A percentile compares a stretch with the other conserved stretches of the same genome.
Evolutionary conservation across 2,329 filamentous ascomycete genomes (phyloP).

Genomic region (Lasiodiplodia gonubiensis): DNA sequence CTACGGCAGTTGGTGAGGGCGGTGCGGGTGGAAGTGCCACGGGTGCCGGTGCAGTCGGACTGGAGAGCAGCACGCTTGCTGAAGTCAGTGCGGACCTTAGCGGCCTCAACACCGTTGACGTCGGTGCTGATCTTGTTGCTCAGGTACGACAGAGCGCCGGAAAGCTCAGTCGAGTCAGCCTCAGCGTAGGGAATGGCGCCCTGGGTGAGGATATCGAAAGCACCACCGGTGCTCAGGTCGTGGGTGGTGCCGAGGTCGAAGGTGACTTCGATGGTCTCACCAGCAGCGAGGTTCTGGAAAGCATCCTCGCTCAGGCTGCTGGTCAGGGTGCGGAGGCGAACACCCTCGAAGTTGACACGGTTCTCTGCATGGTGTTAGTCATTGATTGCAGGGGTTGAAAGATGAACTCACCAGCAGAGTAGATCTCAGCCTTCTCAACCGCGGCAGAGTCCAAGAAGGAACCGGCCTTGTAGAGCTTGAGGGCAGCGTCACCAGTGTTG

Average conservation of each 20-base stretch:
- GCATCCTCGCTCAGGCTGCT: conserved; percentile 55
- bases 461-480: conserved; percentile 57
- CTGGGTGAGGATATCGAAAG: conserved; percentile 61
- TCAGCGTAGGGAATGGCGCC: conserved; percentile 64
- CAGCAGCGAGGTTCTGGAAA: conserved; percentile 56
- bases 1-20: conserved; percentile 62
- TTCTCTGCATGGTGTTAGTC: conserved; percentile 35
- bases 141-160: conserved; percentile 61
- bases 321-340: conserved; percentile 55
- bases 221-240: conserved; percentile 57
- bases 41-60: conserved; percentile 59
- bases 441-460: conserved; percentile 59
- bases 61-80: conserved; percentile 53
- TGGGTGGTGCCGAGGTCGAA: conserved; percentile 64
- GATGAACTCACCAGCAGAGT: conserved; percentile 30
- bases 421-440: conserved; percentile 40
- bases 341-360: conserved; percentile 59
- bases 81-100: conserved; percentile 58
- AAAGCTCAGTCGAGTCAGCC: conserved; percentile 59
- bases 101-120: conserved; percentile 61
- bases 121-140: conserved; percentile 63
- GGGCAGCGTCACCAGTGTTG: conserved; percentile 57
- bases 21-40: conserved; percentile 51
- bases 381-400: not conserved
- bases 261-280: conserved; percentile 57